Percentiles rank a stretch among this genome's conserved stretches.
Conservation (phyloP, 1,139 yeast genomes). For the Hansenula sp. region DNA sequence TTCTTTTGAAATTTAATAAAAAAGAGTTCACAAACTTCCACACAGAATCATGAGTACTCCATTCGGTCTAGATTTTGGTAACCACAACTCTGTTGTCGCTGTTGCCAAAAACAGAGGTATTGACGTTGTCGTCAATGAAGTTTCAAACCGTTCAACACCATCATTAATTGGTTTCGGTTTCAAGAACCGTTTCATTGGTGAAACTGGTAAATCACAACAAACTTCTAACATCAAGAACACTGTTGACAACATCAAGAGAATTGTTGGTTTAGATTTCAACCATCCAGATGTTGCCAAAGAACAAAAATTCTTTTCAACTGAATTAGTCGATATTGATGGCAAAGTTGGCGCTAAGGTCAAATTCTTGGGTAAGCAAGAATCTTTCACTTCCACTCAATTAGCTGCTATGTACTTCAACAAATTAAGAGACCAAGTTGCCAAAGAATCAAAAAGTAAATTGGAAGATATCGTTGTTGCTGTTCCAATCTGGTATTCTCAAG, state of each 20-base stretch:
- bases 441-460: constrained; percentile 79
- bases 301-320: constrained; percentile 66
- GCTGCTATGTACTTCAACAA: constrained; percentile 94
- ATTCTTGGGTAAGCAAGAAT: constrained; percentile 73
- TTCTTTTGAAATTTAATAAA: not conserved
- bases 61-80: constrained; percentile 98
- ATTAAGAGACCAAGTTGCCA: constrained; percentile 73
- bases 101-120: constrained; percentile 99
- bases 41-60: constrained; percentile 67
- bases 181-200: constrained; percentile 91
- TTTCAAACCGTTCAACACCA: constrained; percentile 96
- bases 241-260: constrained; percentile 88
- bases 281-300: constrained; percentile 82
- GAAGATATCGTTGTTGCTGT: constrained; percentile 91
- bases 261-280: constrained; percentile 69
- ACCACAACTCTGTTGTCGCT: constrained; percentile 88
- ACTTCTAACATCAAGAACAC: constrained; percentile 95
- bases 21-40: not conserved
- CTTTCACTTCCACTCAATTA: constrained; percentile 84
- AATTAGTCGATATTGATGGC: constrained; percentile 71
- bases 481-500: constrained; percentile 96
- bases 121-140: constrained; percentile 97
- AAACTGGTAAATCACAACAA: constrained; percentile 93
- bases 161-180: constrained; percentile 89
- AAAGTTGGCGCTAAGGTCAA: constrained; percentile 82